These are phyloP conservation scores for Paraphaeosphaeria minitans DNA, from an alignment of 2,329 filamentous ascomycete species.

Conservation along the genomic window DNA sequence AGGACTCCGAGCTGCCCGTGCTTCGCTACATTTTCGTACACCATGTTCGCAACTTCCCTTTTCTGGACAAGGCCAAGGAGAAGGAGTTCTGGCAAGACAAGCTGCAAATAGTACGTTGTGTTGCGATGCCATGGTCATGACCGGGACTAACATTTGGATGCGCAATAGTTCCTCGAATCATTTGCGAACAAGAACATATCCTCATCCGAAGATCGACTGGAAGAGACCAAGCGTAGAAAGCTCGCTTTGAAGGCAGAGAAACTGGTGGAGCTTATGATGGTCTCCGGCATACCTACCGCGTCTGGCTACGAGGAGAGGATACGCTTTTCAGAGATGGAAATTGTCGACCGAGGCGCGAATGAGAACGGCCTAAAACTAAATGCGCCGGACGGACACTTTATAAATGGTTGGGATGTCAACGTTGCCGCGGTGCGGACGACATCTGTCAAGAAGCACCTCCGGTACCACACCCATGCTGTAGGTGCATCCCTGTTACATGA, in stretches of 20 bases:
- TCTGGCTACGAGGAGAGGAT: constrained; percentile 98
- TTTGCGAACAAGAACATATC: constrained; percentile 98
- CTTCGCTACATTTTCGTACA: constrained; percentile 97
- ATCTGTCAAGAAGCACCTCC: constrained; percentile 81
- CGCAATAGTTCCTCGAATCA: constrained; percentile 82
- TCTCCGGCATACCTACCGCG: constrained; percentile 92
- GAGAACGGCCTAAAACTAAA: constrained; percentile 87
- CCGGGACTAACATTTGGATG: constrained; percentile 24
- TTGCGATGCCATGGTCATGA: constrained; percentile 11
- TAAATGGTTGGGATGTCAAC: constrained; percentile 97
- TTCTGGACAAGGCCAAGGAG: constrained; percentile 93
- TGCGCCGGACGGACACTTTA: constrained; percentile 85
- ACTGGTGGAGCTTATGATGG: constrained; percentile 98
- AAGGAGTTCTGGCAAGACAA: constrained; percentile 99
- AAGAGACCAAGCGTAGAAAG: constrained; percentile 94
- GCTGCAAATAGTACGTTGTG: constrained; percentile 77
- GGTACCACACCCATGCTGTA: constrained; percentile 90
- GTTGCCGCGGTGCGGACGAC: constrained; percentile 85
- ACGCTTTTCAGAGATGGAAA: constrained; percentile 93
- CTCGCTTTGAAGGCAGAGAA: constrained; percentile 92
- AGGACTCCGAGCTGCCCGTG: constrained; percentile 92
- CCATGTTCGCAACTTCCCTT: constrained; percentile 96
- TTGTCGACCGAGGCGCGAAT: constrained; percentile 90
- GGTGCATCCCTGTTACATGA: constrained; percentile 40
- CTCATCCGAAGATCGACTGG: constrained; percentile 91